Conservation (phyloP, 331 rosid genomes). For the Phaseolus coccineus region DNA sequence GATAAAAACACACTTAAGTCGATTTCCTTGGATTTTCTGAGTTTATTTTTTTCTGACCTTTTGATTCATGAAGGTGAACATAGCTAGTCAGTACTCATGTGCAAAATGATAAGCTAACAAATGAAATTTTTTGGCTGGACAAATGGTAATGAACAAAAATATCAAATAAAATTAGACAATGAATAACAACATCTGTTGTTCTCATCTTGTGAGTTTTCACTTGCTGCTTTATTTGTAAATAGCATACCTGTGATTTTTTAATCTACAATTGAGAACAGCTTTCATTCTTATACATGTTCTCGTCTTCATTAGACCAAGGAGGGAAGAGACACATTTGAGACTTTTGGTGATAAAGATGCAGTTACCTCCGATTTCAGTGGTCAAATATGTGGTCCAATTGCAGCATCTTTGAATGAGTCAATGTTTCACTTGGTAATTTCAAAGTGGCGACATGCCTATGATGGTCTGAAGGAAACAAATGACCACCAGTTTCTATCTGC, state of each 20-base stretch:
- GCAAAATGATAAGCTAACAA: constrained; percentile 11
- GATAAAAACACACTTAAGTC: too few species aligned
- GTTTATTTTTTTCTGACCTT: not conserved
- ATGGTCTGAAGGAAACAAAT: constrained; percentile 85
- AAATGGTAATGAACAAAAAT: not conserved
- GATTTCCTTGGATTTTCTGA: not conserved
- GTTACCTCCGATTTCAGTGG: constrained; percentile 69
- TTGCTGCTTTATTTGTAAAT: constrained; percentile 34
- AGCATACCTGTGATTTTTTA: constrained; percentile 25
- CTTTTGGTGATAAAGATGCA: constrained; percentile 51
- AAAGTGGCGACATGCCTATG: constrained; percentile 85
- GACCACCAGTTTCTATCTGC: constrained; percentile 83
- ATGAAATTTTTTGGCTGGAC: constrained; percentile 8
- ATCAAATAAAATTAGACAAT: constrained; percentile 19
- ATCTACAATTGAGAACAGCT: constrained; percentile 23
- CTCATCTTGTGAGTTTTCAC: constrained; percentile 37
- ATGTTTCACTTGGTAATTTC: constrained; percentile 89
- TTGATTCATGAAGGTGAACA: constrained; percentile 18
- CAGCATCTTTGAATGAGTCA: constrained; percentile 86
- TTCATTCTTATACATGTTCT: constrained; percentile 39
- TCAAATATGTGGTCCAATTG: constrained; percentile 87
- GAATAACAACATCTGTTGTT: constrained; percentile 5
- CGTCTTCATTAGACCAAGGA: constrained; percentile 54
- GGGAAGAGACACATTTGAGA: constrained; percentile 53
- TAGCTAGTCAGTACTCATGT: not conserved